phyloP scores from a whole-genome alignment of 2,329 filamentous ascomycete species.

The Trichoderma aggressivum region DNA sequence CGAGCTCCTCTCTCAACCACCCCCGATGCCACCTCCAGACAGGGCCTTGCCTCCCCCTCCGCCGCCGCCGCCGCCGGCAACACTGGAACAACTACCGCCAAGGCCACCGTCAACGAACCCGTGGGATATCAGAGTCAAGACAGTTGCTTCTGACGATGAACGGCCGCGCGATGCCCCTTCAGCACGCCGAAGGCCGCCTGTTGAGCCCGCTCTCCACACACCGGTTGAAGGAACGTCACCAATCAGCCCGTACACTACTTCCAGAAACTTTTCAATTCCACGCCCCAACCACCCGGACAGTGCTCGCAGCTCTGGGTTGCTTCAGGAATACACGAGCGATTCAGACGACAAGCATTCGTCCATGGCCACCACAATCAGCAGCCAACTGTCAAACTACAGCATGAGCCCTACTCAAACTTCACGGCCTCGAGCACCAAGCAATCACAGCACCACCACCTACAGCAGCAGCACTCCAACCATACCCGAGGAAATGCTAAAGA shows the following conservation, averaged over 20 bases:
- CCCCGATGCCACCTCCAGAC: constrained; percentile 1
- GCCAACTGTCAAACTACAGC: constrained; percentile 19
- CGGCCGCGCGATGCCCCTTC: constrained; percentile 18
- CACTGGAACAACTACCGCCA: constrained; percentile 26
- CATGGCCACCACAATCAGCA: constrained; percentile 16
- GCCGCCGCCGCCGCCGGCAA: neutral
- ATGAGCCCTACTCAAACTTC: constrained; percentile 15
- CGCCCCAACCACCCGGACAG: neutral
- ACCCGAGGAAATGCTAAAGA: constrained; percentile 19
- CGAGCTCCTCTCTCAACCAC: neutral
- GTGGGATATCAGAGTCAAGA: constrained; percentile 38
- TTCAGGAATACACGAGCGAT: constrained; percentile 16
- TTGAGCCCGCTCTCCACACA: neutral
- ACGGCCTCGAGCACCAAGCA: constrained; percentile 16
- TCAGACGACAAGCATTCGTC: constrained; percentile 20
- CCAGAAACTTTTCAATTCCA: neutral
- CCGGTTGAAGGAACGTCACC: neutral
- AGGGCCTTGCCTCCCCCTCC: constrained; percentile 2
- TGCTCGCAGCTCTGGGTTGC: constrained; percentile 3
- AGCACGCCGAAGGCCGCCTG: constrained; percentile 24
- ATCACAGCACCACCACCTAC: neutral
- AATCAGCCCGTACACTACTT: neutral
- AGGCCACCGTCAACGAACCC: constrained; percentile 42
- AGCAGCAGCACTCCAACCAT: constrained; percentile 19
- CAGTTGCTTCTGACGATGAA: constrained; percentile 22